Evolutionary conservation across 768 basidiomycete species (phyloP).

Genomic region (Termitomyces sp.): DNA sequence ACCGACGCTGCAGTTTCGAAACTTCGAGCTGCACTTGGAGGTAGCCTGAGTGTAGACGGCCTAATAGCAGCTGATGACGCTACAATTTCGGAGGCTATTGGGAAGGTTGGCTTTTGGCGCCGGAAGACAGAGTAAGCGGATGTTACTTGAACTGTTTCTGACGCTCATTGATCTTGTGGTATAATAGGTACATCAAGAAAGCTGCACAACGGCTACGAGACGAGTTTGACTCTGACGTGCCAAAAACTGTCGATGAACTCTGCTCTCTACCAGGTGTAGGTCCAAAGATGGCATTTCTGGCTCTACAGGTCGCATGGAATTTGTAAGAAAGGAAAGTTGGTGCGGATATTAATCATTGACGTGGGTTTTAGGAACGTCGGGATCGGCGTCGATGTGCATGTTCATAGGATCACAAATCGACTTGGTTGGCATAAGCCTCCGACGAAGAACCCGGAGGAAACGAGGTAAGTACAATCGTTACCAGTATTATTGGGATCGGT

Average conservation of each 20-base stretch:
- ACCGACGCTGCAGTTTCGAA: constrained; percentile 76
- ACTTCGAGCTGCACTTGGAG: constrained; percentile 71
- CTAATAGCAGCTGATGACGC: constrained; percentile 60
- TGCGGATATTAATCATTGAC: neutral
- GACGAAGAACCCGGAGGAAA: constrained; percentile 86
- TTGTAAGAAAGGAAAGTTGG: constrained; percentile 40
- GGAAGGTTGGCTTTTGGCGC: constrained; percentile 92
- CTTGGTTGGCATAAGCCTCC: constrained; percentile 87
- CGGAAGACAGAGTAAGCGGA: constrained; percentile 72
- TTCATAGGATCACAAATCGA: constrained; percentile 92
- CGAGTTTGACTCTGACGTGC: constrained; percentile 80
- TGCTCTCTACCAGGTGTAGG: constrained; percentile 90
- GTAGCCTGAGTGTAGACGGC: constrained; percentile 72
- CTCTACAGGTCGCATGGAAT: constrained; percentile 83
- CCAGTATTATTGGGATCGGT: neutral
- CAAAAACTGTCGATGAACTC: constrained; percentile 83
- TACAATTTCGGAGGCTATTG: constrained; percentile 71
- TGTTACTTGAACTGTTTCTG: neutral
- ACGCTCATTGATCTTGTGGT: neutral
- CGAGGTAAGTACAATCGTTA: constrained; percentile 45
- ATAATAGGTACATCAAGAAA: constrained; percentile 65
- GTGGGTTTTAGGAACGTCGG: constrained; percentile 66
- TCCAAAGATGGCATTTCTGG: constrained; percentile 93
- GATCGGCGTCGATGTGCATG: constrained; percentile 95
- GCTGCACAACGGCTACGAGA: constrained; percentile 67